Base-by-base conservation (phyloP, 139 green algal genomes). In the Haematococcus lacustris region DNA sequence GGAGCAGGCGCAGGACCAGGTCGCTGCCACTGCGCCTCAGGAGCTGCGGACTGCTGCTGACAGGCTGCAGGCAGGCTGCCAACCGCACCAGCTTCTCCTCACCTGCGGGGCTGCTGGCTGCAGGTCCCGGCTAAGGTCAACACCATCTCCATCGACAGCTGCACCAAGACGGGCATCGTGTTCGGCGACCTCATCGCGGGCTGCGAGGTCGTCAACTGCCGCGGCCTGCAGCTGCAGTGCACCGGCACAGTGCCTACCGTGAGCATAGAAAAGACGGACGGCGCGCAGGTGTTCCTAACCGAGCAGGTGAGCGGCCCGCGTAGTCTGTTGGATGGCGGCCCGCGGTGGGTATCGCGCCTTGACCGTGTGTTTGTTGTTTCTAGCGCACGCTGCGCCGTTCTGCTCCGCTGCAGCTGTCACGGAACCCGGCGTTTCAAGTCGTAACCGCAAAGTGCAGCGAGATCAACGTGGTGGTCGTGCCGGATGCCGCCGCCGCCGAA, bases 81-180 rank as follows among this genome's bases (percentile, higher is more conserved):
- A n/a, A n/a, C 33, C 6, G 7, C n/a, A 4, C 53, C 51, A 43
- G 32, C 13, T 66, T 3, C 28, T 63, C 3, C 59, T 70, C 59
- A 69, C 32, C 9, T 17, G 40, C n/a, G 69, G 57, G 9, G 37
- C 35, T 66, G 60, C 1, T 51, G 35, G 17, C 43, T 87, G 75
- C 82, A 93, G 87, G 71, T 96, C 7, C 75, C 85, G 9, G 86
- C 89, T 74, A 98, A 98, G 82, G 88, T 95, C 33, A 98, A 98
- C 77, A 85, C 89, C 59, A 92, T 98, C 76, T 91, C 84, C 3
- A n/a, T 98, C n/a, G 94, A 98, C 83, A 80, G 76, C 35, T 98
- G 94, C 88, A 79, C 63, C 34, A 82, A 85, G 40, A 84, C 73
- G 3, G 94, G 86, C 1, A 38, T 98, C n/a, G 74, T 98, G 33